Evolutionary conservation across 768 basidiomycete species (phyloP).

Genomic region (Tricholoma furcatifolium): DNA sequence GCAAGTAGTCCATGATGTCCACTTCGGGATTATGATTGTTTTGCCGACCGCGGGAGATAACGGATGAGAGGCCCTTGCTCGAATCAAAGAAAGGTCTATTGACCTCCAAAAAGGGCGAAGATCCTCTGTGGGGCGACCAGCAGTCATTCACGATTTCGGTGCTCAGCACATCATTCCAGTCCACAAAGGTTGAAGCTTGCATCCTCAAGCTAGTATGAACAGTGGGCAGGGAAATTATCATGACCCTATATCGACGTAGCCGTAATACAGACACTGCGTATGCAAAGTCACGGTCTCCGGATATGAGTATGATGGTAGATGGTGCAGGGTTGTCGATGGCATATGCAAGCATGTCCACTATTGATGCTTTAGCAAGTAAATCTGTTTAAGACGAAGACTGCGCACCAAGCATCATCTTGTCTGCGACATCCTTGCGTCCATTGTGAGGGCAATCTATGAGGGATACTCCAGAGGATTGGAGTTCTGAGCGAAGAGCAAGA

Average conservation of each 20-base stretch:
- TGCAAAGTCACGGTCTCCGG: conserved; percentile 66
- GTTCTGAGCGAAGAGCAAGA: conserved; percentile 38
- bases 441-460: conserved; percentile 36
- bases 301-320: conserved; percentile 59
- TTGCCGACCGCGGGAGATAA: background rate
- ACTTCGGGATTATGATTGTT: conserved; percentile 9
- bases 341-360: conserved; percentile 67
- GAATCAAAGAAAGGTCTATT: background rate
- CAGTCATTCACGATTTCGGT: conserved; percentile 15
- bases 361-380: background rate
- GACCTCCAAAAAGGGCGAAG: background rate
- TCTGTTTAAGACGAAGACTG: conserved; percentile 8
- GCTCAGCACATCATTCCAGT: conserved; percentile 46
- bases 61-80: background rate
- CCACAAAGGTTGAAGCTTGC: conserved; percentile 52
- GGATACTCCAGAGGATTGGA: conserved; percentile 48
- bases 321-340: conserved; percentile 60
- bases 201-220: conserved; percentile 46
- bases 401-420: conserved; percentile 50
- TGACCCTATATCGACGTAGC: conserved; percentile 50
- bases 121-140: background rate
- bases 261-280: conserved; percentile 61
- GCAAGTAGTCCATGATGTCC: conserved; percentile 17
- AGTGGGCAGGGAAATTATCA: conserved; percentile 45
- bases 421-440: conserved; percentile 39